Percentiles rank a stretch among this genome's conserved stretches.
These are phyloP conservation scores for Chytriomyces confervae DNA, from an alignment of 192 early-diverging fungal genomes.

Conservation along the genomic window DNA sequence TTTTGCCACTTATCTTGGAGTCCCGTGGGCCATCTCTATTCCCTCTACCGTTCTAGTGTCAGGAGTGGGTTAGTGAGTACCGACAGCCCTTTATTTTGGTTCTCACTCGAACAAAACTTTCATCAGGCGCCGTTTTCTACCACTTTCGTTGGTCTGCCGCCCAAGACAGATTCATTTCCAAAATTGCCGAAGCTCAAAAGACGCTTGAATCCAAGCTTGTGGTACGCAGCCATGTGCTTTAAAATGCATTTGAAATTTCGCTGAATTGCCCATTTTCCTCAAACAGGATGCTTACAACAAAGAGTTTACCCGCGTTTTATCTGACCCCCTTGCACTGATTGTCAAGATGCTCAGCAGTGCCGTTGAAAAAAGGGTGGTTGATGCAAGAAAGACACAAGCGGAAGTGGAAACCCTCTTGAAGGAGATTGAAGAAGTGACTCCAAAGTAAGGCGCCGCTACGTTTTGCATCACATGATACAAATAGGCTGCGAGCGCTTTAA, in stretches of 20 bases:
- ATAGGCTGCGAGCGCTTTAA: too few relatives aligned
- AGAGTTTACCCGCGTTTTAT: constrained; percentile 46
- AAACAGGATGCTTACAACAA: constrained; percentile 40
- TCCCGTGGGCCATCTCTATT: constrained; percentile 42
- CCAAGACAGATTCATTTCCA: constrained; percentile 39
- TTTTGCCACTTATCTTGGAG: constrained; percentile 42
- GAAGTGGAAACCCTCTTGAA: constrained; percentile 25
- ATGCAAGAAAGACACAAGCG: constrained; percentile 20
- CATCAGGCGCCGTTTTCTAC: constrained; percentile 43
- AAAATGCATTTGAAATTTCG: neutral
- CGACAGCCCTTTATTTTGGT: constrained; percentile 22
- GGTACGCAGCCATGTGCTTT: constrained; percentile 11
- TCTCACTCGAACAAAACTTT: neutral
- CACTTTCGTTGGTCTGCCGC: constrained; percentile 37
- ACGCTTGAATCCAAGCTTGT: constrained; percentile 40
- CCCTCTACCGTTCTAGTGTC: constrained; percentile 33
- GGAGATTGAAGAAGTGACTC: constrained; percentile 10
- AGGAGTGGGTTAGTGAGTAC: too few relatives aligned
- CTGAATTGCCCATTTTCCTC: neutral
- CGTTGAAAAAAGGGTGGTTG: constrained; percentile 23
- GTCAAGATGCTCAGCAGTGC: constrained; percentile 41
- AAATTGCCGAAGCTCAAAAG: constrained; percentile 42
- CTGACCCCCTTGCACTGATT: constrained; percentile 39
- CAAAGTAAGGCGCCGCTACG: too few relatives aligned
- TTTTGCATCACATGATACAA: neutral